Percentiles rank a stretch among this genome's conserved stretches.
Evolutionary conservation across 495 filamentous ascomycete species (phyloP).

Genomic region (Trypethelium eluteriae): DNA sequence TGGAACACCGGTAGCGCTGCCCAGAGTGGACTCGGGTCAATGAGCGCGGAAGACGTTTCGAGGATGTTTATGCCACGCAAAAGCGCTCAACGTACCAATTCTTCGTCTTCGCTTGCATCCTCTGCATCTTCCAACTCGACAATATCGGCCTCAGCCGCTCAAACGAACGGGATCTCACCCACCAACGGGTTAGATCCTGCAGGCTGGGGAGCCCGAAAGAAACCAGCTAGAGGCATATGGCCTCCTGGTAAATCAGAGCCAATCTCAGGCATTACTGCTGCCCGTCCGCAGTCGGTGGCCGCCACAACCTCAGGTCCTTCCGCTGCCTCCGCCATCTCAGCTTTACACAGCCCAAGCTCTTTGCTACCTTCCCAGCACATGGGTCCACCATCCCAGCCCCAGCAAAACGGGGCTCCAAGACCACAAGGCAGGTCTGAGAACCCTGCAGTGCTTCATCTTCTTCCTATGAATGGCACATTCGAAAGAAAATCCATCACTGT

Average conservation of each 20-base stretch:
- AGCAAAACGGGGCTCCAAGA: slow-evolving; percentile 58
- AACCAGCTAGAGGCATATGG: slow-evolving; percentile 60
- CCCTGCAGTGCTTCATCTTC: slow-evolving; percentile 68
- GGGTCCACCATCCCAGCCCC: slow-evolving; percentile 43
- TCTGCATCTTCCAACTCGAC: slow-evolving; percentile 36
- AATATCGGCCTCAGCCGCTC: slow-evolving; percentile 38
- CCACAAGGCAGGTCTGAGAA: slow-evolving; percentile 49
- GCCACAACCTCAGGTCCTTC: slow-evolving; percentile 58
- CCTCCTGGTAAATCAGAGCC: slow-evolving; percentile 61
- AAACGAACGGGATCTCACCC: slow-evolving; percentile 44
- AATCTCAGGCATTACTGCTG: slow-evolving; percentile 53
- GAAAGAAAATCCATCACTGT: slow-evolving; percentile 92
- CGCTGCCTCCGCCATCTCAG: slow-evolving; percentile 58
- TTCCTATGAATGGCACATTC: slow-evolving; percentile 89
- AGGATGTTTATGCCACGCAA: slow-evolving; percentile 85
- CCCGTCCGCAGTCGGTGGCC: slow-evolving; percentile 54
- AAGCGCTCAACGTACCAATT: slow-evolving; percentile 74
- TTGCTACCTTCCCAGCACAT: slow-evolving; percentile 67
- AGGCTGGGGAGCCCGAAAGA: slow-evolving; percentile 56
- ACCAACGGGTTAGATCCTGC: slow-evolving; percentile 38
- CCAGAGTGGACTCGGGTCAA: slow-evolving; percentile 65
- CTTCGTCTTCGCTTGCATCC: slow-evolving; percentile 63
- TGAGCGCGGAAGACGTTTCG: slow-evolving; percentile 78
- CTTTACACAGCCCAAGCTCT: slow-evolving; percentile 66
- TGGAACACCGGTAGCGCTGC: slow-evolving; percentile 63